These are phyloP conservation scores for Beta corolliflora DNA, from an alignment of 179 eudicot genomes.

Conservation along the genomic window DNA sequence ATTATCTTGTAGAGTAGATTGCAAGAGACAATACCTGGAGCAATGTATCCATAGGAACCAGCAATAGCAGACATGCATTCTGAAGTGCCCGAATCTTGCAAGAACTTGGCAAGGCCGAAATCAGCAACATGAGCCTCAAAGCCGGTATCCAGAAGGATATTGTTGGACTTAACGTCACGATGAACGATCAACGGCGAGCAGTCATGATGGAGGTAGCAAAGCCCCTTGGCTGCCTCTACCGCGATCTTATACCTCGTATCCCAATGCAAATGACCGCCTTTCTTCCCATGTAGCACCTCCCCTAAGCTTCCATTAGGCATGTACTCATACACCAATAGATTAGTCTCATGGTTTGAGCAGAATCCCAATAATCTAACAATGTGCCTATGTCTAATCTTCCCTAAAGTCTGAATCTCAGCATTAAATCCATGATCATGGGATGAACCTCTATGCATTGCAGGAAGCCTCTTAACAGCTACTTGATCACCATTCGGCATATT, in stretches of 20 bases:
- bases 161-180: conserved; percentile 92
- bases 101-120: conserved; percentile 95
- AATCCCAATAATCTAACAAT: conserved; percentile 80
- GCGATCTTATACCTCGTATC: conserved; percentile 89
- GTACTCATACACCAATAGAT: conserved; percentile 82
- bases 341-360: conserved; percentile 90
- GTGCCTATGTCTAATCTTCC: conserved; percentile 83
- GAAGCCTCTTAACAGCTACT: conserved; percentile 82
- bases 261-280: conserved; percentile 88
- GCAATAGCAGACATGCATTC: conserved; percentile 97
- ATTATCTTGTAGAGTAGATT: too few relatives aligned
- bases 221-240: conserved; percentile 87
- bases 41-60: conserved; percentile 96
- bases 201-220: conserved; percentile 93
- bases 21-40: conserved; percentile 60
- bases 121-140: conserved; percentile 97
- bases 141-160: conserved; percentile 69
- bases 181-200: conserved; percentile 92
- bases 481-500: conserved; percentile 65
- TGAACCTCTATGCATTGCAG: conserved; percentile 72
- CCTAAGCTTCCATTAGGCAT: conserved; percentile 99
- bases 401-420: conserved; percentile 92
- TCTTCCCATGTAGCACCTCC: conserved; percentile 87
- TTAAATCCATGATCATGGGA: conserved; percentile 90
- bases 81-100: conserved; percentile 80